These are phyloP conservation scores for Geranomyces michiganensis DNA, from an alignment of 192 early-diverging fungal species.

Conservation along the genomic window DNA sequence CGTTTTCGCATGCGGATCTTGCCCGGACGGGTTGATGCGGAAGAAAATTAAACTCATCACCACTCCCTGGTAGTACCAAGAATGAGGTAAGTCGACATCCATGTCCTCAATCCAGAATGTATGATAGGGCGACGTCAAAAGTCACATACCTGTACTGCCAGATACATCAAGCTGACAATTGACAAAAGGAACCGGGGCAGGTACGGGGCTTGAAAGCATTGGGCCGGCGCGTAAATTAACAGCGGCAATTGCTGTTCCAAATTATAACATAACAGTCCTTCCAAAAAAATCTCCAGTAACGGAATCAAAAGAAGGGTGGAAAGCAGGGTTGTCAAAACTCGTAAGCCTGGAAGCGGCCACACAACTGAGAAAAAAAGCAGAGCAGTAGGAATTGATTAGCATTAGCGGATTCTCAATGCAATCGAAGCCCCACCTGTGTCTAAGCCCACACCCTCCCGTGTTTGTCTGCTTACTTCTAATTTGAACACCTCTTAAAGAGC, in stretches of 20 bases:
- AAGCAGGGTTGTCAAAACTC: slow-evolving; percentile 17
- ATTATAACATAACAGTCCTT: slow-evolving; percentile 24
- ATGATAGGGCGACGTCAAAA: too few species aligned
- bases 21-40: slow-evolving; percentile 12
- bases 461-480: slow-evolving; percentile 21
- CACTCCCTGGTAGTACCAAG: not conserved
- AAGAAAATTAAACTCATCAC: slow-evolving; percentile 10
- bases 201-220: slow-evolving; percentile 2
- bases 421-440: not conserved
- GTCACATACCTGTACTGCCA: slow-evolving; percentile 6
- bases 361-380: slow-evolving; percentile 9
- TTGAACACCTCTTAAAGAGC: slow-evolving; percentile 17
- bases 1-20: slow-evolving; percentile 26
- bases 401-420: not conserved
- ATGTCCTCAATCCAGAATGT: too few species aligned
- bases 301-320: slow-evolving; percentile 33
- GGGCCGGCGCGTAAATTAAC: not conserved
- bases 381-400: not conserved
- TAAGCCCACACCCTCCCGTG: not conserved
- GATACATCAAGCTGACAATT: slow-evolving; percentile 13
- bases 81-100: not conserved
- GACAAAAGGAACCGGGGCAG: slow-evolving; percentile 11
- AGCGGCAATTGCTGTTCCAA: not conserved
- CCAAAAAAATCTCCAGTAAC: slow-evolving; percentile 27
- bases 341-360: slow-evolving; percentile 29